Evolutionary conservation across 495 filamentous ascomycete genomes (phyloP), one percentile per base, ranked within the genome.

Genomic region (Aspergillus asperescens): DNA sequence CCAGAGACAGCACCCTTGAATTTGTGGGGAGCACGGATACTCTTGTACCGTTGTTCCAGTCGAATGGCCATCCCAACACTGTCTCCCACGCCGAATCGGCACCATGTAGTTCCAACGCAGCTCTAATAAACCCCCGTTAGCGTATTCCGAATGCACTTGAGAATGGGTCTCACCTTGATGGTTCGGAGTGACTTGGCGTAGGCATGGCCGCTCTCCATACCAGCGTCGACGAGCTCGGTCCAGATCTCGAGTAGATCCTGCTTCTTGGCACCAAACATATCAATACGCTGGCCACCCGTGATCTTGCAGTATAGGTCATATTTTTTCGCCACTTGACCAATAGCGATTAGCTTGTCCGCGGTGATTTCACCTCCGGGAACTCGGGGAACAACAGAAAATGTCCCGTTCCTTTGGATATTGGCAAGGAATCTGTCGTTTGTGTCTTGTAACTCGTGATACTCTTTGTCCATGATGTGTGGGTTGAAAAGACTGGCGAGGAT

Each of bases 51-150:
- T 70, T 96, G 87, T 65, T 97, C 92, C 0, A 97, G 72, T 2
- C 90, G 79, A 19, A 96, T 85, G 1, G 91, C 92, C 87, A 97
- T 91, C 20, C 92, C 92, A n/a, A 97, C 92, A 70, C 87, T 93
- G 71, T 97, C 92, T 32, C 89, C 89, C 51, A 96, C 84, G 53
- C 92, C 92, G 57, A 88, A 97, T 5, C 92, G 77, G 60, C 92
- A 97, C 92, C 92, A 97, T 2, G 89, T 94, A 1, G 87, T 93
- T 23, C 92, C 92, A 3, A 97, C 92, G 60, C 92, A 97, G 58
- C 86, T 88, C 80, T 77, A 16, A 25, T 7, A 15, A 19, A 28
- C 22, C 29, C 7, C n/a, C n/a, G 35, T 57, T 47, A 52, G 35
- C 24, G 4, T 42, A 3, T 7, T 41, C n/a, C 1, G 13, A 35